Conservation (phyloP, 2,329 filamentous ascomycete species). For the Pseudovirgaria hyperparasitica region DNA sequence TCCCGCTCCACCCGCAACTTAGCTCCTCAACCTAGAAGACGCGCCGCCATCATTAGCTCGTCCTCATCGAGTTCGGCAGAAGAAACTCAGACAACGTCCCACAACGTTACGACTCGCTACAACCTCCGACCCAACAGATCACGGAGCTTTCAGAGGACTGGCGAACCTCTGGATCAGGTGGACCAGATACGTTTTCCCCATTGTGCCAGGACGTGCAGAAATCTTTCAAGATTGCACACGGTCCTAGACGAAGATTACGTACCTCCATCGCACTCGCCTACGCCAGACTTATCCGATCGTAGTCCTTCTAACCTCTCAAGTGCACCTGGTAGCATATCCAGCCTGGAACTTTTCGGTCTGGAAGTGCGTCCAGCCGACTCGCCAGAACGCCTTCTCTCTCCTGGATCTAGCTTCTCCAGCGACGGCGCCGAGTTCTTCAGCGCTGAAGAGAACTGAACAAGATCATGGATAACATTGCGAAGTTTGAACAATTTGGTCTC, state of each 20-base stretch:
- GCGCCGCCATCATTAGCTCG: too few species aligned
- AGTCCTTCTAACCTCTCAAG: slow-evolving; percentile 2
- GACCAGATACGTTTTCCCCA: neutral
- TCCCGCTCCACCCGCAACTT: too few species aligned
- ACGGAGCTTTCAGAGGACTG: neutral
- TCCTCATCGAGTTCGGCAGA: slow-evolving; percentile 1
- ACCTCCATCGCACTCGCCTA: slow-evolving; percentile 7
- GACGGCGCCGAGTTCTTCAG: too few species aligned
- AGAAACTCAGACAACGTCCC: neutral
- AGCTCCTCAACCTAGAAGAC: too few species aligned
- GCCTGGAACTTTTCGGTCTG: slow-evolving; percentile 2
- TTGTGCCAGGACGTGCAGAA: neutral
- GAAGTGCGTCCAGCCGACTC: neutral
- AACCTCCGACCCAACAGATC: slow-evolving; percentile 1
- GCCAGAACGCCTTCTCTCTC: neutral
- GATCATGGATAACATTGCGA: slow-evolving; percentile 1
- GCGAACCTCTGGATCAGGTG: neutral
- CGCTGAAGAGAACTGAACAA: too few species aligned
- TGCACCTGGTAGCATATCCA: neutral
- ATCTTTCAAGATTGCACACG: neutral
- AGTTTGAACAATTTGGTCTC: slow-evolving; percentile 3
- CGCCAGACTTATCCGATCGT: neutral
- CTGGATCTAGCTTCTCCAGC: too few species aligned
- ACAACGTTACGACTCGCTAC: neutral
- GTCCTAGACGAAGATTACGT: slow-evolving; percentile 1